Evolutionary conservation across 768 basidiomycete species (phyloP), one percentile per base, ranked within the genome.

Genomic region (Holtermanniella nyarrowii): DNA sequence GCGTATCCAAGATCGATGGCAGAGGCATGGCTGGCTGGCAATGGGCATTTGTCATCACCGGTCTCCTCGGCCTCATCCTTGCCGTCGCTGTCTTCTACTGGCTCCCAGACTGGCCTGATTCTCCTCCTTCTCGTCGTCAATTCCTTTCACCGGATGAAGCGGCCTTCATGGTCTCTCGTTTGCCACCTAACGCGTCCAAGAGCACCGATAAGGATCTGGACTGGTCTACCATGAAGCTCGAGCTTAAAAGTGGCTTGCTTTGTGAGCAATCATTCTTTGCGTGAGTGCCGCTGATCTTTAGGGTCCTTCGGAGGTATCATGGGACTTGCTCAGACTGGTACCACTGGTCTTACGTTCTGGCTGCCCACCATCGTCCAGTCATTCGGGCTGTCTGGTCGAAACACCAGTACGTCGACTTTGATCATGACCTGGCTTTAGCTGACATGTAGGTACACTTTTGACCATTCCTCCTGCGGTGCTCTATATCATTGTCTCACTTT

Each of bases 101-200:
- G n/a, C 48, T 55, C 5, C 54, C 60, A 11, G 46, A 60, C 39
- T 58, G 23, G 13, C 52, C 46, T 13, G 41, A 46, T 44, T 58
- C 55, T 25, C 54, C 53, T 46, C 56, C 56, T 16, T 42, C 31
- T 23, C 54, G 51, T 31, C 44, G 60, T 13, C 52, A 58, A 45
- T 63, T 63, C 57, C 56, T 66, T 26, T 58, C 64, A 3, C 50
- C 39, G 2, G 47, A 54, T 10, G 64, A 66, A 52, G 48, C 54
- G 1, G 44, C 44, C 7, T 57, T 61, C 51, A 49, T 66, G 39
- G 50, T 50, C 7, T 49, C 55, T 12, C 64, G 64, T 16, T 57
- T 66, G 3, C 57, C 64, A 7, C 41, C 55, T 2, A 59, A 52
- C 41, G 50, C 58, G 0, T 45, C 60, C 16, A 46, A 49, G 26